Evolutionary conservation across 345 rosid genomes (phyloP).

Genomic region (Hypericum perforatum): DNA sequence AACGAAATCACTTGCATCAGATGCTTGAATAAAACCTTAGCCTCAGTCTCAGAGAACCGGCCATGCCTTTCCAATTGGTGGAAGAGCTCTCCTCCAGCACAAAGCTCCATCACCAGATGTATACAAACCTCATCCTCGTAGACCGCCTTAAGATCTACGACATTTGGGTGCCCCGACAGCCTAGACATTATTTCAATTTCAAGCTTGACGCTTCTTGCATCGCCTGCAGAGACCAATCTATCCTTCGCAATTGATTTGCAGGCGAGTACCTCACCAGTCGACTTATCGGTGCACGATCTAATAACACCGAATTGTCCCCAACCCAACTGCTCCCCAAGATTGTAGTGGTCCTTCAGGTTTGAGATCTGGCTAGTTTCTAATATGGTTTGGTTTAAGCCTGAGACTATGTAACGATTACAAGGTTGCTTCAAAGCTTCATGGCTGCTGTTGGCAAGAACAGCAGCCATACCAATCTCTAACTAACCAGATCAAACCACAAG

Average conservation of each 20-base stretch:
- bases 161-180: slow-evolving; percentile 64
- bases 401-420: slow-evolving; percentile 33
- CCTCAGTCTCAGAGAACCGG: slow-evolving; percentile 44
- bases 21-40: slow-evolving; percentile 46
- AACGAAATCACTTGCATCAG: slow-evolving; percentile 50
- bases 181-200: slow-evolving; percentile 66
- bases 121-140: slow-evolving; percentile 54
- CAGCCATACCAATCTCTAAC: slow-evolving; percentile 41
- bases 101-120: slow-evolving; percentile 67
- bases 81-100: slow-evolving; percentile 69
- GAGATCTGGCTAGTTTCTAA: slow-evolving; percentile 38
- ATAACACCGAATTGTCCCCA: slow-evolving; percentile 71
- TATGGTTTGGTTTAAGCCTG: slow-evolving; percentile 34
- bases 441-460: slow-evolving; percentile 31
- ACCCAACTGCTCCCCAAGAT: slow-evolving; percentile 50
- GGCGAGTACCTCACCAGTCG: slow-evolving; percentile 46
- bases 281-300: slow-evolving; percentile 48
- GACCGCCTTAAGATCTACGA: slow-evolving; percentile 60
- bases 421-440: slow-evolving; percentile 21
- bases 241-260: slow-evolving; percentile 61
- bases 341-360: slow-evolving; percentile 38
- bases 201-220: slow-evolving; percentile 45
- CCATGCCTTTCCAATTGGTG: slow-evolving; percentile 48
- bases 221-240: slow-evolving; percentile 46
- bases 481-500: slow-evolving; percentile 13